These are phyloP conservation scores for Entomortierella chlamydospora DNA, from an alignment of 192 early-diverging fungal genomes.

Conservation along the genomic window DNA sequence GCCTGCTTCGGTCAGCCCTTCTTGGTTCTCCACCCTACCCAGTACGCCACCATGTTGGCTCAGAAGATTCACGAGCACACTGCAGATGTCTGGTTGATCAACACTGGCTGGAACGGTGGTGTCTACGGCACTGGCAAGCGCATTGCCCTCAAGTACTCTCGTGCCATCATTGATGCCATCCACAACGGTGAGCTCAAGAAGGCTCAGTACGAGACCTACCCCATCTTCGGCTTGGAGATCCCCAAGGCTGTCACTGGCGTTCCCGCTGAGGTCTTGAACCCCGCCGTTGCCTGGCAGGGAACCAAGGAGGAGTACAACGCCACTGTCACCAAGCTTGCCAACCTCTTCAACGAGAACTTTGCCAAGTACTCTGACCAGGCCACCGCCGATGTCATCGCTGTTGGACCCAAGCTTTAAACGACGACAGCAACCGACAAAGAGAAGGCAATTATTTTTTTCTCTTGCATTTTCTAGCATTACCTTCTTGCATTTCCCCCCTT, in stretches of 20 bases:
- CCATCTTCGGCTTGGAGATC: conserved; percentile 88
- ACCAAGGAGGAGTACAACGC: conserved; percentile 69
- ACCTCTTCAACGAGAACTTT: conserved; percentile 92
- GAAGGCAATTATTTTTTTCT: neutral
- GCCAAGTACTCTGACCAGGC: conserved; percentile 84
- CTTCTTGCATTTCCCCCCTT: neutral
- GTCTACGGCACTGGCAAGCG: conserved; percentile 92
- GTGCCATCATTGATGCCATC: conserved; percentile 97
- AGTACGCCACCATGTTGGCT: conserved; percentile 97
- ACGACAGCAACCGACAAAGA: conserved; percentile 2
- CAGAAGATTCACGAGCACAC: conserved; percentile 91
- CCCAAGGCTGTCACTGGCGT: conserved; percentile 84
- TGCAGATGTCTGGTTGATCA: conserved; percentile 94
- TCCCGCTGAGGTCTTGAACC: conserved; percentile 88
- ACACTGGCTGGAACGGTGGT: conserved; percentile 98
- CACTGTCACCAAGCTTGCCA: conserved; percentile 82
- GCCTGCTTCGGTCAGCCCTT: conserved; percentile 95
- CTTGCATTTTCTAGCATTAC: conserved; percentile 4
- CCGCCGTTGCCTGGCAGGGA: conserved; percentile 88
- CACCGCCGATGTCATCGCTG: conserved; percentile 73
- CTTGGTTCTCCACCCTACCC: conserved; percentile 94
- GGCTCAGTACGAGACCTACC: conserved; percentile 87
- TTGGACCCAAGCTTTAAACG: conserved; percentile 69
- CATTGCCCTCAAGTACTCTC: conserved; percentile 95
- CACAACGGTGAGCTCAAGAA: conserved; percentile 92